Percentiles rank a stretch among this genome's conserved stretches.
phyloP scores from a whole-genome alignment of 1,284 basidiomycete genomes.

The Ceratobasidium sp. region DNA sequence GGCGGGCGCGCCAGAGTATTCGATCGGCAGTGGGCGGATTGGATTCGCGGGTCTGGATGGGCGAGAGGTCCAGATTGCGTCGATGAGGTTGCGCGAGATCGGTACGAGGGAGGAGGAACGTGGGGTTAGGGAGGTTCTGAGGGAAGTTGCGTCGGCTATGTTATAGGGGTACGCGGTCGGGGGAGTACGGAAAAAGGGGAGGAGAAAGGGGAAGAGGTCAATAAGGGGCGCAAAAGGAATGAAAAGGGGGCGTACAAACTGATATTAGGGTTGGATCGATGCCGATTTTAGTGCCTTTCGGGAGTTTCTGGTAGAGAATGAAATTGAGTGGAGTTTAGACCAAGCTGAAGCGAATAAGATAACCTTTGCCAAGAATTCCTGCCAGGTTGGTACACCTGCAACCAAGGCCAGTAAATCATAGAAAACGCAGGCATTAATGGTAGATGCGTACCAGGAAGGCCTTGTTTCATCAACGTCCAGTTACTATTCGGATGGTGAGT shows the following conservation, averaged over 20 bases:
- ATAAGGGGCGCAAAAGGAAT: conserved; percentile 11
- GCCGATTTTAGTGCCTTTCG: conserved; percentile 69
- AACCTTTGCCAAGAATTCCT: conserved; percentile 80
- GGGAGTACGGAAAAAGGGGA: no score
- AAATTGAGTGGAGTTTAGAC: not conserved
- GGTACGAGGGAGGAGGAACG: conserved; percentile 68
- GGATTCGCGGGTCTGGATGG: conserved; percentile 74
- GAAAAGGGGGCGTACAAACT: conserved; percentile 57
- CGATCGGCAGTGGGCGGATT: conserved; percentile 73
- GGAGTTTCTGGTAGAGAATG: conserved; percentile 61
- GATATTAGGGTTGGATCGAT: conserved; percentile 81
- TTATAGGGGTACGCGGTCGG: not conserved
- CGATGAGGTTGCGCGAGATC: conserved; percentile 71
- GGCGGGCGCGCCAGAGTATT: conserved; percentile 71
- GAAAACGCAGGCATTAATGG: conserved; percentile 8
- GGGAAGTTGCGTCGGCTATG: conserved; percentile 65
- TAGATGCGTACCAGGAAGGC: conserved; percentile 64
- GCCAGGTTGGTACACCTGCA: conserved; percentile 87
- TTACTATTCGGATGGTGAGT: conserved; percentile 59
- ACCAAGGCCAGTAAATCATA: conserved; percentile 37
- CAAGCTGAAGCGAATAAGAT: conserved; percentile 15
- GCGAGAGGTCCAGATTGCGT: conserved; percentile 76
- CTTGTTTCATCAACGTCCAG: conserved; percentile 94
- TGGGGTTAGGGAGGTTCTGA: conserved; percentile 62
- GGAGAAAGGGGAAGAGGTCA: not conserved